A percentile compares a stretch with the other conserved stretches of the same genome.
These are phyloP conservation scores for Rhizophora mangle DNA, from an alignment of 345 rosid species.

Conservation along the genomic window DNA sequence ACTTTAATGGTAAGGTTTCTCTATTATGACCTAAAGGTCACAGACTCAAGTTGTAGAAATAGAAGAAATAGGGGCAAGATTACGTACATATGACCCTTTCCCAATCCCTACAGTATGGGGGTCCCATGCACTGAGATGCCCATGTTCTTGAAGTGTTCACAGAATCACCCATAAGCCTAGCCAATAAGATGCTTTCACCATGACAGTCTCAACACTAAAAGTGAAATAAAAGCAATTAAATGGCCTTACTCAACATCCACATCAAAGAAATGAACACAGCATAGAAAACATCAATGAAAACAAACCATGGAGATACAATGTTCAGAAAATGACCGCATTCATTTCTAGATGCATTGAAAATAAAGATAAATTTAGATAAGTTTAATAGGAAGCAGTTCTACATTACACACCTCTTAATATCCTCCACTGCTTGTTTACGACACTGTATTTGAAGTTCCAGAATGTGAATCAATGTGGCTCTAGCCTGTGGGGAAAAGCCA, in stretches of 20 bases:
- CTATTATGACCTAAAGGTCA: no score
- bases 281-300: background rate
- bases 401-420: constrained; percentile 65
- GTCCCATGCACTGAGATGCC: no score
- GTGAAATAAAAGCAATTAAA: background rate
- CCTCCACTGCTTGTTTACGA: constrained; percentile 87
- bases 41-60: no score
- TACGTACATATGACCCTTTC: no score
- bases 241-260: background rate
- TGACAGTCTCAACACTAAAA: background rate
- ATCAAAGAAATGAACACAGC: background rate
- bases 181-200: background rate
- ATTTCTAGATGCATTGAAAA: background rate
- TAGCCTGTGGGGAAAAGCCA: constrained; percentile 46
- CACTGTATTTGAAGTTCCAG: constrained; percentile 84
- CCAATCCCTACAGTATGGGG: no score
- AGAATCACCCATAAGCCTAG: background rate
- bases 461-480: constrained; percentile 90
- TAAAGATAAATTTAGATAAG: background rate
- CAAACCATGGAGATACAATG: no score
- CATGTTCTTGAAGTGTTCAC: background rate
- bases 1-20: no score
- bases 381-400: background rate
- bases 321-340: background rate
- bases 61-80: no score